Evolutionary conservation across 306 rosid genomes (phyloP).

Genomic region (Quercus robur): DNA sequence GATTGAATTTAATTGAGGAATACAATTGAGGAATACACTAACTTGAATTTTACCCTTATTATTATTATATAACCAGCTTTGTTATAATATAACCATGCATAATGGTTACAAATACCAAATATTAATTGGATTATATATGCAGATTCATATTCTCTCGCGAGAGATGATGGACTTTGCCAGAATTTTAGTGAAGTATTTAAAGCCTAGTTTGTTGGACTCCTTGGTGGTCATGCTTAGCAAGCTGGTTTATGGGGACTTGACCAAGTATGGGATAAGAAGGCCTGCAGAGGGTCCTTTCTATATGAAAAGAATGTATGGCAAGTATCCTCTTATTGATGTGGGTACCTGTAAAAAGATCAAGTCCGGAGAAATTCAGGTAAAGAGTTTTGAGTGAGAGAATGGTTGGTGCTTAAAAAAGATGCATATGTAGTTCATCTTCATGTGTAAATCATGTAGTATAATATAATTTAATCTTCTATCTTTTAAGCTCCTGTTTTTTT

Average conservation of each 20-base stretch:
- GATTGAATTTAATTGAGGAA: too few relatives aligned
- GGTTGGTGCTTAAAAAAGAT: too few relatives aligned
- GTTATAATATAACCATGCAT: too few relatives aligned
- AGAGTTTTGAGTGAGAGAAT: not conserved
- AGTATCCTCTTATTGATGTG: slow-evolving; percentile 53
- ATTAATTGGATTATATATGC: not conserved
- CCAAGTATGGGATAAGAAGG: slow-evolving; percentile 47
- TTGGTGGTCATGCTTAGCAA: slow-evolving; percentile 47
- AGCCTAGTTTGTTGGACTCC: slow-evolving; percentile 42
- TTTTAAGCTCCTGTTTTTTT: too few relatives aligned
- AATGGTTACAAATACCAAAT: not conserved
- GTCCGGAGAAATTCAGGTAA: slow-evolving; percentile 58
- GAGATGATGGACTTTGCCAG: slow-evolving; percentile 34
- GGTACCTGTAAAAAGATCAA: slow-evolving; percentile 50
- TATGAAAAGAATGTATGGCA: slow-evolving; percentile 61
- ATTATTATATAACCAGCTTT: too few relatives aligned
- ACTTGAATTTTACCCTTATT: too few relatives aligned
- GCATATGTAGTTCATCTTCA: too few relatives aligned
- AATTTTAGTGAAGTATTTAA: slow-evolving; percentile 42
- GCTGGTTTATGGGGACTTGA: slow-evolving; percentile 46
- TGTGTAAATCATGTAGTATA: too few relatives aligned
- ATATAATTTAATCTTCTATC: too few relatives aligned
- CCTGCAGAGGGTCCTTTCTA: slow-evolving; percentile 70
- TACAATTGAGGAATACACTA: too few relatives aligned
- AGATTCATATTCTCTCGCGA: slow-evolving; percentile 65